Evolutionary conservation across 192 early-diverging fungal species (phyloP).

Genomic region (Irineochytrium annulatum): DNA sequence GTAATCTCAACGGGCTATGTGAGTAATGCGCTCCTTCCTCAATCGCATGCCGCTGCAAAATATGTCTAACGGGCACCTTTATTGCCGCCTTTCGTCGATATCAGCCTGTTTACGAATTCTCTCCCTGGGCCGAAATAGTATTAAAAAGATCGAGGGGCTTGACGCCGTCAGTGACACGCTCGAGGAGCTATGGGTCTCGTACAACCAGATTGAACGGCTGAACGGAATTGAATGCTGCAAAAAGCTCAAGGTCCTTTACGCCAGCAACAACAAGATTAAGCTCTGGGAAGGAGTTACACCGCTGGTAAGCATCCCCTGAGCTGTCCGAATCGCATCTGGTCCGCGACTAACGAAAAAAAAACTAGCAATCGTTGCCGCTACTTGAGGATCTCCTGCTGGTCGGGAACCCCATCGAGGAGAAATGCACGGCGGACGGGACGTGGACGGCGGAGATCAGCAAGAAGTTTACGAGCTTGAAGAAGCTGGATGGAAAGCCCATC

Average conservation of each 20-base stretch:
- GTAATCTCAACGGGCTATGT: constrained; percentile 41
- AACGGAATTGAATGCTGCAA: constrained; percentile 57
- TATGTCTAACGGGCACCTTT: background rate
- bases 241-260: constrained; percentile 56
- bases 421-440: constrained; percentile 49
- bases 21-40: background rate
- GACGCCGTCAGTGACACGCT: constrained; percentile 54
- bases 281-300: constrained; percentile 45
- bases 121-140: constrained; percentile 47
- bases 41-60: background rate
- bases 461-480: constrained; percentile 43
- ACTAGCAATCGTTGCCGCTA: constrained; percentile 32
- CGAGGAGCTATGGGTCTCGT: constrained; percentile 55
- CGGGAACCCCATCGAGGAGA: constrained; percentile 56
- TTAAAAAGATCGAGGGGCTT: constrained; percentile 58
- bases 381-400: constrained; percentile 48
- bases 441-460: constrained; percentile 51
- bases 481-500: constrained; percentile 53
- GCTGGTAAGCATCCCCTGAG: constrained; percentile 20
- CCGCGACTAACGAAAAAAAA: too few relatives aligned
- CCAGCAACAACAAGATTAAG: constrained; percentile 58
- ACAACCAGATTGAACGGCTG: constrained; percentile 51
- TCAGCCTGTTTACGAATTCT: constrained; percentile 39
- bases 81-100: background rate
- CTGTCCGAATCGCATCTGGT: too few relatives aligned